These are phyloP conservation scores for Sporothrix luriei DNA, from an alignment of 2,329 filamentous ascomycete species.

Conservation along the genomic window DNA sequence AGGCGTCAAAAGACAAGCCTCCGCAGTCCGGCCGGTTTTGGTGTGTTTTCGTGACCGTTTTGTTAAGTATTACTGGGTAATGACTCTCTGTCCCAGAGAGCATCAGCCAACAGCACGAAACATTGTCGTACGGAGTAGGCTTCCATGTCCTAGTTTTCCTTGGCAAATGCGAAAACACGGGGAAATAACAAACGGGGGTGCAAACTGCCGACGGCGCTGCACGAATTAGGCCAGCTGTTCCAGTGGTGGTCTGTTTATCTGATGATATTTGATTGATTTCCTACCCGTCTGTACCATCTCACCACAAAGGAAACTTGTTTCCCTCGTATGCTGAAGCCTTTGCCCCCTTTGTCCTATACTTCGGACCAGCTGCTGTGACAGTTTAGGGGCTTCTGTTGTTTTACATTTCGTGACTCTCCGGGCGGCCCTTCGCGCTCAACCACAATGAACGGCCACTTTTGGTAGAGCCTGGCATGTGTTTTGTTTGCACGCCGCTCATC, in stretches of 20 bases:
- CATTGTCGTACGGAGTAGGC: no score
- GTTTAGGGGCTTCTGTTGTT: constrained; percentile 7
- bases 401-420: constrained; percentile 19
- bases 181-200: background rate
- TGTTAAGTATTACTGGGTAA: background rate
- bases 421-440: constrained; percentile 17
- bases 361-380: background rate
- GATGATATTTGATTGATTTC: background rate
- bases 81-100: background rate
- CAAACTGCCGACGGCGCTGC: background rate
- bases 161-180: background rate
- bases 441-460: background rate
- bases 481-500: constrained; percentile 15
- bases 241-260: constrained; percentile 20
- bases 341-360: background rate
- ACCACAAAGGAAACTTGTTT: no score
- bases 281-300: background rate
- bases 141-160: no score
- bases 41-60: background rate
- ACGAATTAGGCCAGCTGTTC: background rate
- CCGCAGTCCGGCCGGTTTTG: background rate
- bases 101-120: background rate
- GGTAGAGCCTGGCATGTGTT: background rate
- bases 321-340: background rate
- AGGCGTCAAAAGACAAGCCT: background rate